Percentiles rank a stretch among this genome's conserved stretches.
These are phyloP conservation scores for Yamadazyma sp. DNA, from an alignment of 1,139 yeast species.

Conservation along the genomic window DNA sequence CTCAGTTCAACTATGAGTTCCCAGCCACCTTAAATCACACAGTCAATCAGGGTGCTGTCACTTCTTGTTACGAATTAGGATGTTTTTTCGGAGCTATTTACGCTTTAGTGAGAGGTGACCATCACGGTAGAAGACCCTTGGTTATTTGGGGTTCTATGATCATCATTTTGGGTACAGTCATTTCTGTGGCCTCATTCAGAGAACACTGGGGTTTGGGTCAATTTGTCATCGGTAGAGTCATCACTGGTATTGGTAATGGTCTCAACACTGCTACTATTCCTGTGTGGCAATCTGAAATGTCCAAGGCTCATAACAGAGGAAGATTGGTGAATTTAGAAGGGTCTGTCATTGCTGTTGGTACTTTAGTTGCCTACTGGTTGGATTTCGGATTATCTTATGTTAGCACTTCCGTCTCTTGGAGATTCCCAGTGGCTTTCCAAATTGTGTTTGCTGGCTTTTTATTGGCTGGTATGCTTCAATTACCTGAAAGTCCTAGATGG, in stretches of 20 bases:
- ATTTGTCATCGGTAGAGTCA: slow-evolving; percentile 47
- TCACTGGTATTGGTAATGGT: slow-evolving; percentile 45
- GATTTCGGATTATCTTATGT: slow-evolving; percentile 68
- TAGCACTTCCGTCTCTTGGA: slow-evolving; percentile 31
- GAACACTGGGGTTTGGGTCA: slow-evolving; percentile 53
- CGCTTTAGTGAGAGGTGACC: slow-evolving; percentile 38
- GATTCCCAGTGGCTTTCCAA: slow-evolving; percentile 28
- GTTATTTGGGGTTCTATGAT: slow-evolving; percentile 39
- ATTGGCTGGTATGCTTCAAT: slow-evolving; percentile 17
- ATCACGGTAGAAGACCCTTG: slow-evolving; percentile 46
- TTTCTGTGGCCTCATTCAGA: slow-evolving; percentile 50
- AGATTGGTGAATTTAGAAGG: slow-evolving; percentile 67
- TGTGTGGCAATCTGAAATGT: slow-evolving; percentile 37
- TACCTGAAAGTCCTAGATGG: slow-evolving; percentile 30
- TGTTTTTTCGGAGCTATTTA: slow-evolving; percentile 68
- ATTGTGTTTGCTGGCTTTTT: slow-evolving; percentile 20
- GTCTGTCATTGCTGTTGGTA: slow-evolving; percentile 56
- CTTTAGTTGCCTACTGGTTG: slow-evolving; percentile 27
- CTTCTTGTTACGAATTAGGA: slow-evolving; percentile 72
- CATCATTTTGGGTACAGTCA: slow-evolving; percentile 43
- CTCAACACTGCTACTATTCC: slow-evolving; percentile 40
- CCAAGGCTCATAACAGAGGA: slow-evolving; percentile 38
- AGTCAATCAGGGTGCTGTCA: slow-evolving; percentile 65
- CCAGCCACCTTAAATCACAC: slow-evolving; percentile 47
- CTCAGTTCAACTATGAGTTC: slow-evolving; percentile 55